phyloP scores from a whole-genome alignment of 1,284 basidiomycete species.

The Trametes pubescens region DNA sequence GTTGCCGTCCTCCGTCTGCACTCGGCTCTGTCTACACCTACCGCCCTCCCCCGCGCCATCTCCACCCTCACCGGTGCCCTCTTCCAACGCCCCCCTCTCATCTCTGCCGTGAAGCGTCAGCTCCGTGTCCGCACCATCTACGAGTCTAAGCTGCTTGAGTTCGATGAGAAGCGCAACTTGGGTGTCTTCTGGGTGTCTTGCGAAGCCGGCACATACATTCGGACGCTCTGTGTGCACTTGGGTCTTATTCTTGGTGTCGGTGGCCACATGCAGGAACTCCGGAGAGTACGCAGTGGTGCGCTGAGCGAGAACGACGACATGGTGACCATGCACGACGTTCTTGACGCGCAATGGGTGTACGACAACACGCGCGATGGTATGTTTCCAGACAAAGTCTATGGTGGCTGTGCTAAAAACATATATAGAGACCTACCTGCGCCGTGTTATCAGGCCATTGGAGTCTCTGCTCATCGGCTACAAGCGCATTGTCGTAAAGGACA shows the following conservation, averaged over 20 bases:
- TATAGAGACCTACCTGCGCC: slow-evolving; percentile 93
- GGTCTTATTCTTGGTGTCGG: slow-evolving; percentile 96
- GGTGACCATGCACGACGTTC: slow-evolving; percentile 99
- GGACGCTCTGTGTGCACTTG: slow-evolving; percentile 97
- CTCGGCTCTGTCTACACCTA: slow-evolving; percentile 81
- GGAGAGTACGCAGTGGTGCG: slow-evolving; percentile 94
- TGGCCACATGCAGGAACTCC: slow-evolving; percentile 99
- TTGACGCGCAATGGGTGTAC: slow-evolving; percentile 99
- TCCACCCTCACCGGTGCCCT: slow-evolving; percentile 98
- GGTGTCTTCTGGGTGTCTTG: slow-evolving; percentile 99
- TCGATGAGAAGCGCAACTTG: slow-evolving; percentile 97
- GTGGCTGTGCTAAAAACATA: neutral
- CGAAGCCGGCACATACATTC: slow-evolving; percentile 98
- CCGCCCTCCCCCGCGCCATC: slow-evolving; percentile 90
- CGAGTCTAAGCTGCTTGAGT: slow-evolving; percentile 96
- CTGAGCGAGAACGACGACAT: slow-evolving; percentile 98
- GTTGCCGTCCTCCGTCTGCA: slow-evolving; percentile 96
- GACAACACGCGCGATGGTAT: slow-evolving; percentile 97
- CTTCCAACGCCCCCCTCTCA: slow-evolving; percentile 98
- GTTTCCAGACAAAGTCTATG: slow-evolving; percentile 18
- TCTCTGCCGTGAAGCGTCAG: slow-evolving; percentile 99
- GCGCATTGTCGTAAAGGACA: slow-evolving; percentile 99
- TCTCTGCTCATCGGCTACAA: slow-evolving; percentile 96
- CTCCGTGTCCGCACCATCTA: slow-evolving; percentile 98
- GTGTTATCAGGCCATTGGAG: slow-evolving; percentile 95